Evolutionary conservation across 2,329 filamentous ascomycete species (phyloP).

Genomic region (Keithomyces neogunnii): DNA sequence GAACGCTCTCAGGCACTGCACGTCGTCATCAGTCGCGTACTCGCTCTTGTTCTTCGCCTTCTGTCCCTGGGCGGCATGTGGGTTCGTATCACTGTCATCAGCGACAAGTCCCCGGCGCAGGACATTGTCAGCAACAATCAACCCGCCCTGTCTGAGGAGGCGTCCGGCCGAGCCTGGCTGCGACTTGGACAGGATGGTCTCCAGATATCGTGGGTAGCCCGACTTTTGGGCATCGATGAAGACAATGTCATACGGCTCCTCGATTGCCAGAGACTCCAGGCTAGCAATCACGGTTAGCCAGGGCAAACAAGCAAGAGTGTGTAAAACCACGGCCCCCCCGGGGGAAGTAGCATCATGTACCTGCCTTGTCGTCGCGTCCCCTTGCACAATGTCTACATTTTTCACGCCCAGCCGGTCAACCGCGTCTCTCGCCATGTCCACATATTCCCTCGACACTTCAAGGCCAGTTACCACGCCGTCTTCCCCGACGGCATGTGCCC

Average conservation of each 20-base stretch:
- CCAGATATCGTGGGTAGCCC: constrained; percentile 36
- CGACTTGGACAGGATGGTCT: constrained; percentile 31
- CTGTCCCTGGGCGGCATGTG: constrained; percentile 13
- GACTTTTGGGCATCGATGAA: constrained; percentile 43
- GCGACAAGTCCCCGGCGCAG: constrained; percentile 37
- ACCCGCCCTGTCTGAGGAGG: constrained; percentile 33
- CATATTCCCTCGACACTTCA: constrained; percentile 34
- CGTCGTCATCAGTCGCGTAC: constrained; percentile 13
- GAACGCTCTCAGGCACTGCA: constrained; percentile 18
- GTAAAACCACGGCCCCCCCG: no score
- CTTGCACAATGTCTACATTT: constrained; percentile 33
- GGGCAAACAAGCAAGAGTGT: constrained; percentile 3
- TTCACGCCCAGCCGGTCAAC: constrained; percentile 26
- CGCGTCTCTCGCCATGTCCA: constrained; percentile 25
- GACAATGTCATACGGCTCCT: constrained; percentile 38
- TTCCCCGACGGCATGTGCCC: constrained; percentile 30
- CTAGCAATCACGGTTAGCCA: neutral
- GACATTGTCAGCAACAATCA: constrained; percentile 43
- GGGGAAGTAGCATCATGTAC: constrained; percentile 7
- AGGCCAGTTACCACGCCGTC: constrained; percentile 22
- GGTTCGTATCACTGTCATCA: constrained; percentile 27
- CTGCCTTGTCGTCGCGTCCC: constrained; percentile 34
- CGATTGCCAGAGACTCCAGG: constrained; percentile 22
- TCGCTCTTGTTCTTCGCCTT: constrained; percentile 9
- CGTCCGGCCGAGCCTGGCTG: constrained; percentile 21